Evolutionary conservation across 208 protist genomes (phyloP), one percentile per base, ranked within the genome.

Genomic region (Trypanosomatidae sp.): DNA sequence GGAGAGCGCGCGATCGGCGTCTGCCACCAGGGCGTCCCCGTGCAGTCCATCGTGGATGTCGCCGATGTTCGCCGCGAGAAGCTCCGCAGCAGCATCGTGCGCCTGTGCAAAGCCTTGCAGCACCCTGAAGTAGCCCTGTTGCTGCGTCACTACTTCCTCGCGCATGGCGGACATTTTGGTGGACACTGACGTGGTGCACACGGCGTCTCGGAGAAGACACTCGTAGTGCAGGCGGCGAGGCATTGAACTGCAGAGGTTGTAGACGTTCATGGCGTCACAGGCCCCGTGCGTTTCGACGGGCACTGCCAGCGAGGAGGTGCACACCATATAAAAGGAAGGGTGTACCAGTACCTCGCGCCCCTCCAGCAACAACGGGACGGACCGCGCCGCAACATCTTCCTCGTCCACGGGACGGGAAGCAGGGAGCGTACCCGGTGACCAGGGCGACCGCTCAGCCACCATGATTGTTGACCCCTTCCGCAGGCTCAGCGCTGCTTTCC

Each of bases 301-400:
- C 10, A 89, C 49, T 30, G 75, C 41, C 13, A 81, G 53, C 36
- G 73, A 62, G 67, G 85, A 90, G 39, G 80, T 80, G 74, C 82
- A 90, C 12, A 91, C 76, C 30, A 94, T 66, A 59, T 83, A 90
- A 69, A 94, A 94, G 47, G 75, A 60, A 39, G 84, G 73, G 39
- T 86, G 79, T 19, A 94, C 78, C 62, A 77, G 76, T 17, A 94
- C 65, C 56, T 81, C 76, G 47, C 83, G 66, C 17, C 81, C 88
- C 50, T 85, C 82, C 44, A 76, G 62, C 47, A 69, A 36, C 25
- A 81, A 72, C 8, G 71, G 68, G 49, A 83, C 59, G 30, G 25
- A 33, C 9, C 25, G 30, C 39, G 8, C 41, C n/a, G 53, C 41
- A 28, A 47, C 46, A 10, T 58, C 71, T 10, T 73, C 70, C 5